Conservation (phyloP, 306 rosid genomes). For the Prosopis cineraria region DNA sequence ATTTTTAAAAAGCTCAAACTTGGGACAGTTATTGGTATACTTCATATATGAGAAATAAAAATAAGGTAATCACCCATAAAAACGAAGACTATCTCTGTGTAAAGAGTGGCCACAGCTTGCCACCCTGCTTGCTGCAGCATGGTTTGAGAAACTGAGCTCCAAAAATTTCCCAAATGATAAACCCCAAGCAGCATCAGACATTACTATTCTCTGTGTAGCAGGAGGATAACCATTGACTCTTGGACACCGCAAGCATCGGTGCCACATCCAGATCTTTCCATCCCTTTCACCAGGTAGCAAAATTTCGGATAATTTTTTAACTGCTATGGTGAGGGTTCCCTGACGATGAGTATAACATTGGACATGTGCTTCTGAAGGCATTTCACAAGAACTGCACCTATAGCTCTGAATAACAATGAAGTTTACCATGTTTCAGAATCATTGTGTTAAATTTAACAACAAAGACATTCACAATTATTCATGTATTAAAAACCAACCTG, state of each 20-base stretch:
- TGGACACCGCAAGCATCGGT: slow-evolving; percentile 94
- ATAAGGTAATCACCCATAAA: slow-evolving; percentile 73
- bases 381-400: slow-evolving; percentile 78
- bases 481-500: slow-evolving; percentile 58
- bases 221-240: slow-evolving; percentile 90
- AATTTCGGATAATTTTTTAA: slow-evolving; percentile 73
- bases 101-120: slow-evolving; percentile 99
- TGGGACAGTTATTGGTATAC: slow-evolving; percentile 28
- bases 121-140: slow-evolving; percentile 98
- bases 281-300: slow-evolving; percentile 91
- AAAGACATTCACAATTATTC: not conserved
- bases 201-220: slow-evolving; percentile 85
- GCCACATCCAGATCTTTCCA: slow-evolving; percentile 99
- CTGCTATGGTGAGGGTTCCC: slow-evolving; percentile 96
- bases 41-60: slow-evolving; percentile 4
- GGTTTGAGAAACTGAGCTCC: slow-evolving; percentile 99
- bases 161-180: slow-evolving; percentile 96
- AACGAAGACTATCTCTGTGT: slow-evolving; percentile 98
- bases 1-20: not conserved
- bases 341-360: slow-evolving; percentile 94
- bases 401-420: slow-evolving; percentile 59
- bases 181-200: slow-evolving; percentile 99
- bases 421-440: slow-evolving; percentile 32
- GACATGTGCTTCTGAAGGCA: slow-evolving; percentile 98
- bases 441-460: slow-evolving; percentile 23